These are phyloP conservation scores for Apostasia ramifera DNA, from an alignment of 106 monocot species.

Conservation along the genomic window DNA sequence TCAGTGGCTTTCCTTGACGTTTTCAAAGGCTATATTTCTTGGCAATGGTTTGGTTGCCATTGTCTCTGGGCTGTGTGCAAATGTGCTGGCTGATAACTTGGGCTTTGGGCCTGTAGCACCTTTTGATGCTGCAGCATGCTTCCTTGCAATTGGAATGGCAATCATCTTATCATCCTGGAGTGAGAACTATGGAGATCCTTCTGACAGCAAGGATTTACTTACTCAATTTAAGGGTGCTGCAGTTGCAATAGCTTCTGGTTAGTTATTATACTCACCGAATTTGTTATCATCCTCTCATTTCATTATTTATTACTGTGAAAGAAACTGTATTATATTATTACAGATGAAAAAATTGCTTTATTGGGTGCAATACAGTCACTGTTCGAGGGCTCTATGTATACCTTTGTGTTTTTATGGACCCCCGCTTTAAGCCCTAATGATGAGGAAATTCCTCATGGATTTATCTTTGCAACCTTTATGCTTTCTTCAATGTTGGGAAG, in stretches of 20 bases:
- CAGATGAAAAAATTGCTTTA: conserved; percentile 98
- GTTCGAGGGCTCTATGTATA: conserved; percentile 97
- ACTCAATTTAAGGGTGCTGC: conserved; percentile 87
- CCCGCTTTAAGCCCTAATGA: conserved; percentile 97
- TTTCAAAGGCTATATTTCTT: conserved; percentile 99
- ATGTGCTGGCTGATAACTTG: conserved; percentile 71
- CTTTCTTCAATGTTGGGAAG: conserved; percentile 97
- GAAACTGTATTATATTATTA: background rate
- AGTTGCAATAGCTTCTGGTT: conserved; percentile 88
- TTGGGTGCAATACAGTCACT: conserved; percentile 97
- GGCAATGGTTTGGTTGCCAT: conserved; percentile 96
- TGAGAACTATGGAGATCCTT: conserved; percentile 96
- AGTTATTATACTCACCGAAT: conserved; percentile 5
- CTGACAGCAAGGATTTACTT: conserved; percentile 76
- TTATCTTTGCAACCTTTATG: conserved; percentile 99
- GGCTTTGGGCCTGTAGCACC: conserved; percentile 93
- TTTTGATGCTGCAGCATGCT: conserved; percentile 93
- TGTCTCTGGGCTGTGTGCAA: conserved; percentile 74
- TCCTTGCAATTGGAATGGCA: conserved; percentile 94
- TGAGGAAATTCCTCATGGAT: conserved; percentile 91
- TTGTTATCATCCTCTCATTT: too few relatives aligned
- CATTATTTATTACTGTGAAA: too few relatives aligned
- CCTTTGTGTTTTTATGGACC: conserved; percentile 96
- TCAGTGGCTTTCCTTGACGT: conserved; percentile 93
- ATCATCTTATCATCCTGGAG: conserved; percentile 84